Conservation (phyloP, 2,329 filamentous ascomycete species). For the Cephalotrichum gorgonifer region DNA sequence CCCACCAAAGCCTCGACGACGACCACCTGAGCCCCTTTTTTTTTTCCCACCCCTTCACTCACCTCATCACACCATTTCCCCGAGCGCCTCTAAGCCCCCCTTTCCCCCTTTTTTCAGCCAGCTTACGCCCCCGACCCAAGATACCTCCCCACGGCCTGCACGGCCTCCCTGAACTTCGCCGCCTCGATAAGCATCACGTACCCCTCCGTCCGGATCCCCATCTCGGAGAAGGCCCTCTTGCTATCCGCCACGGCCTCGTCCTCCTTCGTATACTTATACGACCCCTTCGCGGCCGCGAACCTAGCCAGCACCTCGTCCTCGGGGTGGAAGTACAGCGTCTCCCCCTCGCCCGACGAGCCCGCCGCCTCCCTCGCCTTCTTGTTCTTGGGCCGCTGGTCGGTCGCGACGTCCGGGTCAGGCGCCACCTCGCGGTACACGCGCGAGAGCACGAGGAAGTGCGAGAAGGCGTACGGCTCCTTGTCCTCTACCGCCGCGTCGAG, state of each 20-base stretch:
- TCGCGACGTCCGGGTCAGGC: conserved; percentile 23
- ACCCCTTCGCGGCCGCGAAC: conserved; percentile 59
- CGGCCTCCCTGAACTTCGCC: conserved; percentile 61
- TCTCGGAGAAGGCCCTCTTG: conserved; percentile 88
- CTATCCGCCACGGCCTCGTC: conserved; percentile 78
- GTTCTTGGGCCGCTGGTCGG: conserved; percentile 46
- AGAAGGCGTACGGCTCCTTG: conserved; percentile 84
- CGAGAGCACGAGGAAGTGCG: conserved; percentile 83
- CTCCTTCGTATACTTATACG: conserved; percentile 70
- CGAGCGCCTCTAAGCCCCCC: neutral
- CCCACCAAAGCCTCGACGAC: no score
- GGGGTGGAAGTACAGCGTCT: conserved; percentile 84
- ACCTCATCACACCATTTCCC: neutral
- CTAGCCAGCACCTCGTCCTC: conserved; percentile 86
- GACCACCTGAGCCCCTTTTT: no score
- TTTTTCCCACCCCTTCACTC: neutral
- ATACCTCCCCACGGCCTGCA: conserved; percentile 42
- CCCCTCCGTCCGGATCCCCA: conserved; percentile 76
- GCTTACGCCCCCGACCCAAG: neutral
- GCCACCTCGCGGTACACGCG: conserved; percentile 85
- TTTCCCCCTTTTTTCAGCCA: neutral
- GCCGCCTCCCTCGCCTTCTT: conserved; percentile 45
- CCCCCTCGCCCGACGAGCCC: conserved; percentile 38
- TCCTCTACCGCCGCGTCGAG: conserved; percentile 80
- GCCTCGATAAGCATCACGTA: conserved; percentile 82